Evolutionary conservation across 345 rosid genomes (phyloP).

Genomic region (Aquilaria malaccensis): DNA sequence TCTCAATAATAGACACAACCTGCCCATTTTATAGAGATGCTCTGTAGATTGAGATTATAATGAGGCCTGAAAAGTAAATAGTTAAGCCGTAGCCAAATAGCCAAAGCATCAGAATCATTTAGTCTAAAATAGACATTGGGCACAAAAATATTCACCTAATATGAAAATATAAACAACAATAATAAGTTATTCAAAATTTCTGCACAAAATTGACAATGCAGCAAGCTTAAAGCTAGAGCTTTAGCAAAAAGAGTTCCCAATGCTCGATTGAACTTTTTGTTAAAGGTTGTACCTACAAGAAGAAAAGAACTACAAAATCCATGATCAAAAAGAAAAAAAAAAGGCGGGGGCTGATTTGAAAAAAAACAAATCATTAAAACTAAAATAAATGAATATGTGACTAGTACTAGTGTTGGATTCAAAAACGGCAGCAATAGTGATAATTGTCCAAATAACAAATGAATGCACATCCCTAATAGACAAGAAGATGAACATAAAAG

Average conservation of each 20-base stretch:
- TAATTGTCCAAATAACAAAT: slow-evolving; percentile 79
- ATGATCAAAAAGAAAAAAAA: background rate
- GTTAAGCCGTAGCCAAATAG: too few relatives aligned
- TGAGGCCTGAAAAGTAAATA: slow-evolving; percentile 55
- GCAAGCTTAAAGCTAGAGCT: too few relatives aligned
- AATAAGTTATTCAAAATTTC: too few relatives aligned
- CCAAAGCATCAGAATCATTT: too few relatives aligned
- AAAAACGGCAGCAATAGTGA: slow-evolving; percentile 80
- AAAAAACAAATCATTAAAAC: background rate
- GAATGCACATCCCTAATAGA: slow-evolving; percentile 34
- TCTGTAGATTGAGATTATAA: slow-evolving; percentile 85
- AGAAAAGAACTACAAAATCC: background rate
- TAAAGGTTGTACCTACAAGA: slow-evolving; percentile 69
- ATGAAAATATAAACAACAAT: too few relatives aligned
- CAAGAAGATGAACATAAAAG: slow-evolving; percentile 50
- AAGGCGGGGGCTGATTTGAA: background rate
- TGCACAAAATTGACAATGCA: too few relatives aligned
- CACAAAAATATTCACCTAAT: too few relatives aligned
- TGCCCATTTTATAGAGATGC: slow-evolving; percentile 74
- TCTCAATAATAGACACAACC: slow-evolving; percentile 32
- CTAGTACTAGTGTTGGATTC: slow-evolving; percentile 72
- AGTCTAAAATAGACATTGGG: too few relatives aligned
- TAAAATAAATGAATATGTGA: background rate
- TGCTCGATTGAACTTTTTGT: slow-evolving; percentile 23
- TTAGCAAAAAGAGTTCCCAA: too few relatives aligned